These are phyloP conservation scores for Tilletia indica DNA, from an alignment of 1,284 basidiomycete genomes.

Conservation along the genomic window DNA sequence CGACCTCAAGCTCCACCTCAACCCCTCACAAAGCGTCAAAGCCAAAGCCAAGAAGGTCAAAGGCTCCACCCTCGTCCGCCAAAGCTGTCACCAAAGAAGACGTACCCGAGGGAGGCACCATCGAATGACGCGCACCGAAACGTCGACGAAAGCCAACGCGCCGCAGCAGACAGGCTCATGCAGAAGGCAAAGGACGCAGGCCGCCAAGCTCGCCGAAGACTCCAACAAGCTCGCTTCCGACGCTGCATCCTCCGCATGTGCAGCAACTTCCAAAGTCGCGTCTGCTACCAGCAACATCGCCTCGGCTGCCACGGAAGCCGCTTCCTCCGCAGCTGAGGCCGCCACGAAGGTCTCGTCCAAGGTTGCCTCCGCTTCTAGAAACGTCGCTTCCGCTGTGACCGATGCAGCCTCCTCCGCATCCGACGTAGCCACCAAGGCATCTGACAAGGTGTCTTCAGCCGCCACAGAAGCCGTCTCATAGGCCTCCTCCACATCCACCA, in stretches of 20 bases:
- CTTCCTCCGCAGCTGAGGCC: neutral
- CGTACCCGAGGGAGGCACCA: conserved; percentile 22
- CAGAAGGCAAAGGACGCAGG: conserved; percentile 17
- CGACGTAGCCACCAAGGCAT: conserved; percentile 1
- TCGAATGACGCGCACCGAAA: conserved; percentile 27
- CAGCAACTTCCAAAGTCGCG: neutral
- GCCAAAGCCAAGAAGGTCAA: conserved; percentile 28
- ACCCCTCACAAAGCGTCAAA: conserved; percentile 20
- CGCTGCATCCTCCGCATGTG: no score
- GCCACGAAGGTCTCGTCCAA: no score
- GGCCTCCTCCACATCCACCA: neutral
- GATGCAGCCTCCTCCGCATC: no score
- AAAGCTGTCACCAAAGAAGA: conserved; percentile 5
- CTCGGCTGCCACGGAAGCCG: neutral
- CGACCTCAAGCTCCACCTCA: neutral
- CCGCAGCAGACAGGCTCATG: conserved; percentile 21
- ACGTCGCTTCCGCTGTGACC: no score
- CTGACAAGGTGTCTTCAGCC: neutral
- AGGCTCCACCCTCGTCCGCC: conserved; percentile 9
- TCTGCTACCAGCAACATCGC: neutral
- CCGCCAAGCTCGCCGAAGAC: neutral
- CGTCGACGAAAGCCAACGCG: conserved; percentile 20
- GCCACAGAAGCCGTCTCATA: neutral
- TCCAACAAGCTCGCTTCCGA: no score
- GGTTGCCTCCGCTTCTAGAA: no score